Evolutionary conservation across 108 stramenopile genomes (phyloP).

Genomic region (Mayamaea pseudoterrestris): DNA sequence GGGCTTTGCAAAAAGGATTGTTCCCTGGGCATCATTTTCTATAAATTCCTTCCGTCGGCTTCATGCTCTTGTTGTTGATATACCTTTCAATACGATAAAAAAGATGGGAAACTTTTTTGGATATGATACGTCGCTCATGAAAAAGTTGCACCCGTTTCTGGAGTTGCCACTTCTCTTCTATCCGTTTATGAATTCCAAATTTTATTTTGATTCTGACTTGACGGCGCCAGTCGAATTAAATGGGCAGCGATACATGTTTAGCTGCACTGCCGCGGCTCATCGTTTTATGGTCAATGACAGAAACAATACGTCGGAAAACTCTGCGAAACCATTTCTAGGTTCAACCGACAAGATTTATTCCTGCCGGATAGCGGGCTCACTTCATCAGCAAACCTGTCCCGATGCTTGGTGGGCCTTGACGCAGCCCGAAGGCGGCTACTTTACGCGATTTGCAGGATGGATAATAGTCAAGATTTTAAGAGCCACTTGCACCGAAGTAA

Average conservation of each 20-base stretch:
- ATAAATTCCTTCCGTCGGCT: constrained; percentile 22
- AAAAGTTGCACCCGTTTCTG: constrained; percentile 37
- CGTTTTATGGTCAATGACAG: constrained; percentile 25
- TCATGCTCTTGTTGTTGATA: constrained; percentile 32
- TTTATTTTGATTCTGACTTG: constrained; percentile 60
- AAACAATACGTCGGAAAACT: background rate
- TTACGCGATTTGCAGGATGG: constrained; percentile 46
- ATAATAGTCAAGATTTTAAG: constrained; percentile 49
- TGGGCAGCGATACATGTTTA: constrained; percentile 68
- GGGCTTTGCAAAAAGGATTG: constrained; percentile 35
- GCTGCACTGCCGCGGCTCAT: constrained; percentile 59
- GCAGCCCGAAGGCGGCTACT: constrained; percentile 53
- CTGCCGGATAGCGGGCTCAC: too few species aligned
- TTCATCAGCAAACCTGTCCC: constrained; percentile 11
- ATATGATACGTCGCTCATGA: constrained; percentile 3
- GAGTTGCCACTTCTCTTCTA: constrained; percentile 80
- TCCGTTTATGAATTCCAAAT: constrained; percentile 60
- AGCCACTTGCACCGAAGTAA: constrained; percentile 30
- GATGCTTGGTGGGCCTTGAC: constrained; percentile 69
- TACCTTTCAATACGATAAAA: constrained; percentile 28
- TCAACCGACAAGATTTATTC: too few species aligned
- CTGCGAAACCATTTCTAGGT: background rate
- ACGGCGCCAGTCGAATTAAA: constrained; percentile 48
- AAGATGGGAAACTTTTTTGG: constrained; percentile 14
- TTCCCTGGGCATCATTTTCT: constrained; percentile 30